Base-by-base conservation (phyloP, 2,329 filamentous ascomycete species). In the Fusarium verticillioides region DNA sequence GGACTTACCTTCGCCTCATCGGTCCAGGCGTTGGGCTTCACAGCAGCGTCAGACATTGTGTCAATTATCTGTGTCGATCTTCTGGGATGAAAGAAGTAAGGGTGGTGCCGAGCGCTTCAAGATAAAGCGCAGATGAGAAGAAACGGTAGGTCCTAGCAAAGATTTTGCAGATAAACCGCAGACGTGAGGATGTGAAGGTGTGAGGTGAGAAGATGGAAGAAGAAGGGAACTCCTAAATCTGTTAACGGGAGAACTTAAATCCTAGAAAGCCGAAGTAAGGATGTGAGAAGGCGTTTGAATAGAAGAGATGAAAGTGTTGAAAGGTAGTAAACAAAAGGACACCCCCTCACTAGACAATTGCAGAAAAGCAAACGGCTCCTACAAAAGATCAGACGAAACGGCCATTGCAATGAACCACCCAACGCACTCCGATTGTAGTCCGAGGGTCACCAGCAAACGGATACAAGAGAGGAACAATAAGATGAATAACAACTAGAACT, bases 1-100 rank as follows among this genome's bases (percentile, higher is more conserved):
- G 18, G 28, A 47, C 65, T 65, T 77, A 80, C 82, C 66, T 83
- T 83, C 32, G 81, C 81, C 7, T 81, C 78, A 2, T 83, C 82
- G 4, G 81, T 84, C 82, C 82, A 84, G 1, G 79, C 74, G 44
- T 82, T 80, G 16, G 66, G 42, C 39, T 73, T 75, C 37, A 67
- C 47, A n/a, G 63, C 44, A 12, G 53, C 68, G 4, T 70, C 77
- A 34, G 75, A 75, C 77, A 81, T 83, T 15, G 36, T 62, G 53
- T 42, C 58, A 30, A 23, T 23, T 23, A 23, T 23, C 23, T 23
- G 23, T 23, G 23, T 23, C 23, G 23, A 23, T 23, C 23, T 23
- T 23, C 23, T 23, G 23, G 23, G 23, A 23, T 23, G 23, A 23
- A 23, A 23, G 23, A 23, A 23, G 23, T 23, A 23, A 23, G 23